A percentile compares a stretch with the other conserved stretches of the same genome.
phyloP scores from a whole-genome alignment of 176 grass and related monocot genomes.

The Raddia distichophylla region DNA sequence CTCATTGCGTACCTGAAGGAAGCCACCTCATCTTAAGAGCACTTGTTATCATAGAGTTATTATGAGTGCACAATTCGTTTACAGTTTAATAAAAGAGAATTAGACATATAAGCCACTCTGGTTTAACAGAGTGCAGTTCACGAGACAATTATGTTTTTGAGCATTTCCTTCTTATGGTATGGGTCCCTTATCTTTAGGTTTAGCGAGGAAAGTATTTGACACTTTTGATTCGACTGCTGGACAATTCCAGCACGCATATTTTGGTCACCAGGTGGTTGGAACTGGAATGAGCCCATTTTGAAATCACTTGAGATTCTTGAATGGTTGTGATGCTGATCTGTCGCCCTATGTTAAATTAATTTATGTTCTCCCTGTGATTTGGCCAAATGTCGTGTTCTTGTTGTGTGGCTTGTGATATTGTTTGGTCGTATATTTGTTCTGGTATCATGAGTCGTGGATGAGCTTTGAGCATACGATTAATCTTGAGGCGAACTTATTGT shows the following conservation, averaged over 20 bases:
- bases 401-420: not conserved
- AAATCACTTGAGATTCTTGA: not conserved
- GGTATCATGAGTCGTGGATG: not conserved
- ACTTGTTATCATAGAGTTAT: not conserved
- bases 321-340: not conserved
- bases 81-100: conserved; percentile 52
- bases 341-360: not conserved
- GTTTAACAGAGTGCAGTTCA: conserved; percentile 47
- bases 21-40: conserved; percentile 48
- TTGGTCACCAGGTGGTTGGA: conserved; percentile 36
- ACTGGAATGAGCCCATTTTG: conserved; percentile 42
- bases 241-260: conserved; percentile 44
- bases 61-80: conserved; percentile 43
- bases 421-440: not conserved
- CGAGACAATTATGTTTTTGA: conserved; percentile 31
- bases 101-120: conserved; percentile 40
- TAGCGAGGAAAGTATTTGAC: conserved; percentile 43
- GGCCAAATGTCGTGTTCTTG: not conserved
- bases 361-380: not conserved
- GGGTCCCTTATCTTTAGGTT: conserved; percentile 47
- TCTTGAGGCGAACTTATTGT: too few relatives aligned
- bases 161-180: conserved; percentile 27
- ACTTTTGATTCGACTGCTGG: conserved; percentile 39
- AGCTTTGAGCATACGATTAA: too few relatives aligned
- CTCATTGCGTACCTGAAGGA: conserved; percentile 90